Conservation (phyloP, 2,329 filamentous ascomycete genomes). For the Plectosphaerella sp. region DNA sequence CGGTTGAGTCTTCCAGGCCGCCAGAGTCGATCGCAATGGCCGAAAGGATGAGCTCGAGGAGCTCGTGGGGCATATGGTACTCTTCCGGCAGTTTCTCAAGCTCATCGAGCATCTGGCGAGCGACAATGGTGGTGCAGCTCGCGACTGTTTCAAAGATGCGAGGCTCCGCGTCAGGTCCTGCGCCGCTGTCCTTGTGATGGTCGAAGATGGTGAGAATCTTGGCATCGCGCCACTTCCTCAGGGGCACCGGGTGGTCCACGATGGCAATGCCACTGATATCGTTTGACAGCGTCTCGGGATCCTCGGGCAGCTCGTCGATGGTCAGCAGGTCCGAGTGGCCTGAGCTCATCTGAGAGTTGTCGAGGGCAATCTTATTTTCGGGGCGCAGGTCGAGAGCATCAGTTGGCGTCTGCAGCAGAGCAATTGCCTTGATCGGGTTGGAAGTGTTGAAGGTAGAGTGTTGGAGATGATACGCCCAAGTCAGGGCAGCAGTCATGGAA, state of each 20-base stretch:
- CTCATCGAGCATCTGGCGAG: constrained; percentile 40
- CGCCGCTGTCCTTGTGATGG: constrained; percentile 37
- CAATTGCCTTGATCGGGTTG: constrained; percentile 37
- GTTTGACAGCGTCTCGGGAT: constrained; percentile 34
- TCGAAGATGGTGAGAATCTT: constrained; percentile 41
- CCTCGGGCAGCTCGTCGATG: constrained; percentile 40
- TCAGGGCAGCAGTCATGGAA: constrained; percentile 28
- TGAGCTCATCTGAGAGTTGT: constrained; percentile 38
- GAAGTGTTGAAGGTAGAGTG: constrained; percentile 36
- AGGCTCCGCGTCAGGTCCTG: constrained; percentile 32
- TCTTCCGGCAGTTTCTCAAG: constrained; percentile 34
- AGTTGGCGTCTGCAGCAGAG: constrained; percentile 37
- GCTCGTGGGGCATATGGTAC: constrained; percentile 42
- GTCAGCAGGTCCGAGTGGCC: constrained; percentile 40
- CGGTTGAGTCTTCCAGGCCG: constrained; percentile 31
- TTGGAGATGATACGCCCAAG: constrained; percentile 42
- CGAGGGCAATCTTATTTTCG: constrained; percentile 39
- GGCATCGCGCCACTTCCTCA: constrained; percentile 36
- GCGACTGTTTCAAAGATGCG: constrained; percentile 38
- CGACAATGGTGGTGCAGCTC: constrained; percentile 39
- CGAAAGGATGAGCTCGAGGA: constrained; percentile 40
- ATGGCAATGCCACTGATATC: constrained; percentile 39
- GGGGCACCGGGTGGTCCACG: constrained; percentile 36
- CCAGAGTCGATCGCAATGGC: constrained; percentile 41
- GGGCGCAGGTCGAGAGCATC: constrained; percentile 41